Evolutionary conservation across 2,329 filamentous ascomycete genomes (phyloP).

Genomic region (Metarhizium anisopliae): DNA sequence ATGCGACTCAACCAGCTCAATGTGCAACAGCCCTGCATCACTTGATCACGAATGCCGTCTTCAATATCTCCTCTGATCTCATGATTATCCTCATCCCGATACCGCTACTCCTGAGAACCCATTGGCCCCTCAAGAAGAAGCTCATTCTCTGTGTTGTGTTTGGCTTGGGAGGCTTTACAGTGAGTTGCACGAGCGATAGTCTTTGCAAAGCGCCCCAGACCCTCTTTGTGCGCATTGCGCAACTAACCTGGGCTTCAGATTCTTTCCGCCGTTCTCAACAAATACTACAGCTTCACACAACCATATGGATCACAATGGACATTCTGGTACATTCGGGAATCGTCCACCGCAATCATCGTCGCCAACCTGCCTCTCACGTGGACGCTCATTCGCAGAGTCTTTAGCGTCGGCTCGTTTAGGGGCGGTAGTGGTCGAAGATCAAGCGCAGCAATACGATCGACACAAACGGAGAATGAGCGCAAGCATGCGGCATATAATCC

Average conservation of each 20-base stretch:
- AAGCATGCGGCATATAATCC: not conserved
- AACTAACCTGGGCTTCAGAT: constrained; percentile 24
- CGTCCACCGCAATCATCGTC: constrained; percentile 33
- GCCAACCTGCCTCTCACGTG: constrained; percentile 33
- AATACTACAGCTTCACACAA: constrained; percentile 30
- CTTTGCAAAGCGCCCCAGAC: too few species aligned
- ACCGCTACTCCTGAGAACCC: constrained; percentile 40
- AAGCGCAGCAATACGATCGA: not conserved
- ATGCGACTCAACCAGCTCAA: constrained; percentile 29
- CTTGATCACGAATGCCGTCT: constrained; percentile 46
- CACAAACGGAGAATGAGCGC: not conserved
- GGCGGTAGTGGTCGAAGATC: not conserved
- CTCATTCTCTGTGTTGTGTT: constrained; percentile 38
- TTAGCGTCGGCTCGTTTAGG: constrained; percentile 19
- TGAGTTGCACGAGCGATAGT: constrained; percentile 17
- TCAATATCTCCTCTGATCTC: constrained; percentile 52
- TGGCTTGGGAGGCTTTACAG: constrained; percentile 35
- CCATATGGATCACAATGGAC: constrained; percentile 30
- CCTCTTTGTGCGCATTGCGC: too few species aligned
- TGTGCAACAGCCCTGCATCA: constrained; percentile 48
- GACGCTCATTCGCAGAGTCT: constrained; percentile 28
- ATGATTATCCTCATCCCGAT: constrained; percentile 50
- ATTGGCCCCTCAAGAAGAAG: constrained; percentile 42
- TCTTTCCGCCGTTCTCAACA: constrained; percentile 38
- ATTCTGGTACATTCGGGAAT: constrained; percentile 36